Percentiles rank a stretch among this genome's conserved stretches.
Conservation (phyloP, 257 asterid species). For the Anisodus tanguticus region DNA sequence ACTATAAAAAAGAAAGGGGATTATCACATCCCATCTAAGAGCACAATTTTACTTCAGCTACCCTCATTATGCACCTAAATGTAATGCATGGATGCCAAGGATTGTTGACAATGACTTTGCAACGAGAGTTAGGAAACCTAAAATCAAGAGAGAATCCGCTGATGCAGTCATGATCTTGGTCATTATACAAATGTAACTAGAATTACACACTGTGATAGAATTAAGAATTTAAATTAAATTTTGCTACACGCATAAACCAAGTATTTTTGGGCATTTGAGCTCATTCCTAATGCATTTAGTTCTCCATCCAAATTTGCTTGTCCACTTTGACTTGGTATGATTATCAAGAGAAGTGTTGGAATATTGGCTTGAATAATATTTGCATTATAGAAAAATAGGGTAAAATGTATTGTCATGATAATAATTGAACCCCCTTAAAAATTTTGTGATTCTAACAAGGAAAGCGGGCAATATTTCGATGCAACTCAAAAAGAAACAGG, state of each 20-base stretch:
- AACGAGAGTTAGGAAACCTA: slow-evolving; percentile 20
- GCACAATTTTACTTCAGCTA: background rate
- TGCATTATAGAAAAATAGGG: slow-evolving; percentile 7
- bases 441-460: background rate
- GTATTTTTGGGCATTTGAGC: background rate
- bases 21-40: slow-evolving; percentile 15
- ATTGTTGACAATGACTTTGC: slow-evolving; percentile 25
- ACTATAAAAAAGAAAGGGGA: background rate
- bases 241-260: background rate
- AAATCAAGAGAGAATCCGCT: slow-evolving; percentile 1
- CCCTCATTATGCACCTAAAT: slow-evolving; percentile 11
- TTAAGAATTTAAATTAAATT: background rate
- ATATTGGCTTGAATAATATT: background rate
- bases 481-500: background rate
- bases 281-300: background rate
- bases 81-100: slow-evolving; percentile 19
- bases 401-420: background rate
- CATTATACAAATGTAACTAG: slow-evolving; percentile 17
- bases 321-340: slow-evolving; percentile 21
- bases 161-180: slow-evolving; percentile 13
- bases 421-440: background rate
- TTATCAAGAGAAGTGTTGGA: slow-evolving; percentile 5
- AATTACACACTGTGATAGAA: background rate
- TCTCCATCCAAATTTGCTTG: slow-evolving; percentile 19
- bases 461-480: background rate